phyloP scores from a whole-genome alignment of 495 filamentous ascomycete genomes.

The Trypethelium eluteriae region DNA sequence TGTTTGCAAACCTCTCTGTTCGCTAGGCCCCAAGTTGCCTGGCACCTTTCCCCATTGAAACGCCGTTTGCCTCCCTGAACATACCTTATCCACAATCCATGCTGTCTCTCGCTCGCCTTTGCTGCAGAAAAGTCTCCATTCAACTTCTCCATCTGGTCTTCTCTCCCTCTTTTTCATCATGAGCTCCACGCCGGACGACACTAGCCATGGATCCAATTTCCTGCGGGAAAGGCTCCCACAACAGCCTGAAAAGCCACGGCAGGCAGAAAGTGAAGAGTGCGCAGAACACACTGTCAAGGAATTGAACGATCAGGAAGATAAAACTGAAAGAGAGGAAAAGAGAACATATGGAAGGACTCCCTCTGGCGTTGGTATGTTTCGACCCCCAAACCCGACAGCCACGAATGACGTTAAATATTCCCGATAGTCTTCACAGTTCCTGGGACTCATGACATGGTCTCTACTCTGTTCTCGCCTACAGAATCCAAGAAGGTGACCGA shows the following conservation, averaged over 20 bases:
- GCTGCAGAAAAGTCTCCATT: not conserved
- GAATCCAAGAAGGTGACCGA: conserved; percentile 94
- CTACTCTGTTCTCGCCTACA: conserved; percentile 87
- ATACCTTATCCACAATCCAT: not conserved
- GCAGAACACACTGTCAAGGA: conserved; percentile 25
- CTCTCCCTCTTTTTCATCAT: not conserved
- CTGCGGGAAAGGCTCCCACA: conserved; percentile 27
- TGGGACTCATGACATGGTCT: conserved; percentile 97
- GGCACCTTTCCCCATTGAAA: not conserved
- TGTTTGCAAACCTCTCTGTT: not conserved
- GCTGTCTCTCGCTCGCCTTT: not conserved
- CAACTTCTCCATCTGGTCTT: not conserved
- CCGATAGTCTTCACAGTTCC: conserved; percentile 84
- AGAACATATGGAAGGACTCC: conserved; percentile 89
- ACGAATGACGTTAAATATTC: not conserved
- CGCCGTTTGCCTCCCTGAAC: not conserved
- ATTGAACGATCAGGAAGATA: conserved; percentile 38
- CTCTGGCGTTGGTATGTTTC: conserved; percentile 48
- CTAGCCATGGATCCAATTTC: not conserved
- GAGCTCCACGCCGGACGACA: not conserved
- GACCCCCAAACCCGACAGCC: not conserved
- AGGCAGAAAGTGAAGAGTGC: conserved; percentile 23
- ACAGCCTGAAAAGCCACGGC: conserved; percentile 21
- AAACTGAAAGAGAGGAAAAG: conserved; percentile 45
- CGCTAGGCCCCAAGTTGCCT: not conserved